Evolutionary conservation across 2,329 filamentous ascomycete genomes (phyloP).

Genomic region (Pseudogymnoascus destructans): DNA sequence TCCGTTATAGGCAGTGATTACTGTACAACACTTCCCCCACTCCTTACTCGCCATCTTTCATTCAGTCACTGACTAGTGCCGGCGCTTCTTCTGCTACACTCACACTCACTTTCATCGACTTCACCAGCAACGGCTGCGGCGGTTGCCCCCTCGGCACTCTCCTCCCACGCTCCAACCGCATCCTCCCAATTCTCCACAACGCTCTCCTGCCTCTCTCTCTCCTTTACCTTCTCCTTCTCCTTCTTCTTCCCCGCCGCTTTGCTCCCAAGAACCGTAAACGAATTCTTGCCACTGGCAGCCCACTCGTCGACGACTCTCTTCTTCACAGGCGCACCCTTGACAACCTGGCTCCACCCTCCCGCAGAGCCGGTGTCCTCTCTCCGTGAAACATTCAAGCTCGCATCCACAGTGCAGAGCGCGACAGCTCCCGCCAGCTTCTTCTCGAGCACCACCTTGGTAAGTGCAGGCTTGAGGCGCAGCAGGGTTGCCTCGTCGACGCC

Average conservation of each 20-base stretch:
- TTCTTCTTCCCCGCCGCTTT: slow-evolving; percentile 29
- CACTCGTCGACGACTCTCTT: slow-evolving; percentile 11
- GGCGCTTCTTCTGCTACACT: background rate
- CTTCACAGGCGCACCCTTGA: slow-evolving; percentile 32
- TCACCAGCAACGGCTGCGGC: background rate
- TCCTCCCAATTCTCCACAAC: slow-evolving; percentile 55
- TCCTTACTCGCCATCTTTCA: background rate
- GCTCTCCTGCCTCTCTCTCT: slow-evolving; percentile 29
- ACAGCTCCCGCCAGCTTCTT: slow-evolving; percentile 35
- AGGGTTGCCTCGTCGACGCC: slow-evolving; percentile 36
- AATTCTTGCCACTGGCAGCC: slow-evolving; percentile 20
- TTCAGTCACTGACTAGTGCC: background rate
- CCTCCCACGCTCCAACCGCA: slow-evolving; percentile 39
- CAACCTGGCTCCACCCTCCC: slow-evolving; percentile 48
- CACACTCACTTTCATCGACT: background rate
- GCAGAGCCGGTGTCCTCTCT: slow-evolving; percentile 32
- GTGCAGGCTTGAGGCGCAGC: slow-evolving; percentile 31
- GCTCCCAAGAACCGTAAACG: slow-evolving; percentile 47
- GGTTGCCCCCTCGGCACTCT: background rate
- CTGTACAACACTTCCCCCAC: background rate
- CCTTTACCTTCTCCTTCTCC: slow-evolving; percentile 28
- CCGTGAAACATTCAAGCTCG: slow-evolving; percentile 34
- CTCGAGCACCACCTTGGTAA: slow-evolving; percentile 32
- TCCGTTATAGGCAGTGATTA: too few species aligned
- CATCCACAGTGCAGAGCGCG: slow-evolving; percentile 39